Base-by-base conservation (phyloP, 495 filamentous ascomycete species). In the Aspergillus indologenus region DNA sequence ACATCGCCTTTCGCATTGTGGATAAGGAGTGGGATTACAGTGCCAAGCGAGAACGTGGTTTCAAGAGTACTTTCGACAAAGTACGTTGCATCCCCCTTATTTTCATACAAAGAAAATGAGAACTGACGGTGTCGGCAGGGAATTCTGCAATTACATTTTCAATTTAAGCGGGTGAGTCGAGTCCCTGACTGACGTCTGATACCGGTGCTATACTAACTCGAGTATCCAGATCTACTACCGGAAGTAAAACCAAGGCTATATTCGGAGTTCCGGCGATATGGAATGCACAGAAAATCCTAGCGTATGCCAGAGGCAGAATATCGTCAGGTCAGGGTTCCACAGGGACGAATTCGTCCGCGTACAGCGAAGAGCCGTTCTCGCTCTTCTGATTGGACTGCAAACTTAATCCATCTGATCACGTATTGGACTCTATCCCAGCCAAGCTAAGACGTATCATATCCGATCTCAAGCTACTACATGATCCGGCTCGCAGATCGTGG, bases 21-120 rank as follows among this genome's bases (percentile, higher is more conserved):
- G 94, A 99, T 69, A 92, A 94, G 62, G 95, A 99, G 75, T 99
- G 94, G 94, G 94, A 99, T 72, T 98, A 96, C 69, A 93, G 90
- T 74, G 92, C 94, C 0, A 97, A 97, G 75, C 82, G 89, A 60
- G 94, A 99, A 61, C 84, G 95, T 43, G 94, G 94, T 0, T 99
- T 98, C 69, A 92, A 86, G 72, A 96, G 92, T 69, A 94, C 88
- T 62, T 99, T 98, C 72, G 94, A 99, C 70, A 98, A 97, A 87
- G 91, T 93, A 83, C 64, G 85, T 76, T 61, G 62, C 40, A 49
- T 56, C n/a, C 50, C 52, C 47, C 48, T 50, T 34, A 50, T 34
- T 52, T n/a, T 57, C 45, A 59, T 9, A 3, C 14, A 56, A 57
- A 40, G 60, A 68, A 72, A 71, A 68, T 58, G 55, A 26, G 21